phyloP scores from a whole-genome alignment of 2,329 filamentous ascomycete species.

The Fusarium buharicum region DNA sequence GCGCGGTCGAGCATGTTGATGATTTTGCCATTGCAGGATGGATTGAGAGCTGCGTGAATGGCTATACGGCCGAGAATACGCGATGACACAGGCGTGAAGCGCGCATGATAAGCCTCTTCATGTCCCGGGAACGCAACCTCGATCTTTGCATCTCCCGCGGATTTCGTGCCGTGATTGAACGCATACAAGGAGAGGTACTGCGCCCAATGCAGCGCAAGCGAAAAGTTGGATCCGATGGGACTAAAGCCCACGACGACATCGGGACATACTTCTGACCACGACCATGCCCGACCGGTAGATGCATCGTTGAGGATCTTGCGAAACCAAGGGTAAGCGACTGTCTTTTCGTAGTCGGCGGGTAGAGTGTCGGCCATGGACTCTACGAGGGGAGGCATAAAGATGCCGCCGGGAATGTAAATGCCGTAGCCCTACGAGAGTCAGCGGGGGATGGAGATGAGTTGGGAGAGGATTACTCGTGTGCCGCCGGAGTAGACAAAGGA shows the following conservation, averaged over 20 bases:
- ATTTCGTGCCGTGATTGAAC: constrained; percentile 39
- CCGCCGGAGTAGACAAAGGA: constrained; percentile 51
- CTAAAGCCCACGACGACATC: constrained; percentile 54
- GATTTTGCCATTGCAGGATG: constrained; percentile 45
- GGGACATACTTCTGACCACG: constrained; percentile 53
- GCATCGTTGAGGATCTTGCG: constrained; percentile 47
- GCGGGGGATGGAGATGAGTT: background rate
- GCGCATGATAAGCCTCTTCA: constrained; percentile 36
- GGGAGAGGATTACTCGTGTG: constrained; percentile 43
- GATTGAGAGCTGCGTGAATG: constrained; percentile 47
- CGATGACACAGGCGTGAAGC: constrained; percentile 50
- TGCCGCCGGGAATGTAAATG: constrained; percentile 51
- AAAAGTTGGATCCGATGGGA: constrained; percentile 52
- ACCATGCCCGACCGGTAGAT: constrained; percentile 47
- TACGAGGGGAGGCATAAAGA: constrained; percentile 48
- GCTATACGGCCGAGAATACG: constrained; percentile 45
- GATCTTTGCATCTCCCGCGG: background rate
- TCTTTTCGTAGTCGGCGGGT: constrained; percentile 49
- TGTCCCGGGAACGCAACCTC: constrained; percentile 49
- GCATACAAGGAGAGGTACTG: constrained; percentile 53
- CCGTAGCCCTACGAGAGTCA: constrained; percentile 50
- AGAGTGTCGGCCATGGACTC: constrained; percentile 50
- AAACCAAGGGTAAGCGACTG: constrained; percentile 51
- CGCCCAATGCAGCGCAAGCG: constrained; percentile 53
- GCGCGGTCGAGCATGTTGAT: constrained; percentile 50